Percentiles rank a stretch among this genome's conserved stretches.
Evolutionary conservation across 108 stramenopile genomes (phyloP).

Genomic region (Skeletonema tropicum): DNA sequence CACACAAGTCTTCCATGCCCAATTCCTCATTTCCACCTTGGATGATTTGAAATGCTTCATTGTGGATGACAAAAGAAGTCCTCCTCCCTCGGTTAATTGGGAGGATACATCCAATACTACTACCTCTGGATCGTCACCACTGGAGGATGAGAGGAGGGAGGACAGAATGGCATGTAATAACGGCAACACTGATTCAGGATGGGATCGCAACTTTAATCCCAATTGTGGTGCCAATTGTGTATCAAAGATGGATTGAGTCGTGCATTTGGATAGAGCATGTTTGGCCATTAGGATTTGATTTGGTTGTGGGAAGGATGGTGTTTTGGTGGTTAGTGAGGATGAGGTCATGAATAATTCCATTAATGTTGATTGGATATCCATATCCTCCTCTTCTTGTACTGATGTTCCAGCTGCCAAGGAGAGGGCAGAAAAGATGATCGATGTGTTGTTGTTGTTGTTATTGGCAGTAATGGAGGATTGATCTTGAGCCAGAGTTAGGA

Average conservation of each 20-base stretch:
- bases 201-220: constrained; percentile 35
- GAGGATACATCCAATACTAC: constrained; percentile 4
- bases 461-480: background rate
- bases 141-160: constrained; percentile 8
- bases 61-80: constrained; percentile 21
- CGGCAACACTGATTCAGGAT: constrained; percentile 36
- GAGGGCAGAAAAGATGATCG: constrained; percentile 16
- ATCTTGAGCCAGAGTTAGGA: constrained; percentile 2
- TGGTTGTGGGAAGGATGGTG: constrained; percentile 15
- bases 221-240: constrained; percentile 21
- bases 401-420: constrained; percentile 25
- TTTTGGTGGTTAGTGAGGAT: background rate
- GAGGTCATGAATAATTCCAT: constrained; percentile 10
- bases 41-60: constrained; percentile 47
- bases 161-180: constrained; percentile 5
- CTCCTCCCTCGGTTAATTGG: constrained; percentile 15
- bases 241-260: constrained; percentile 21
- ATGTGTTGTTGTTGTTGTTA: background rate
- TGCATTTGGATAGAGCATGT: background rate
- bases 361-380: background rate
- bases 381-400: background rate
- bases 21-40: constrained; percentile 33
- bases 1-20: constrained; percentile 27
- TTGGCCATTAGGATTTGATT: constrained; percentile 9
- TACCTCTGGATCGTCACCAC: no score